Percentiles rank a stretch among this genome's conserved stretches.
These are phyloP conservation scores for Rhynchospora pubera DNA, from an alignment of 176 grass and related monocot genomes.

Conservation along the genomic window DNA sequence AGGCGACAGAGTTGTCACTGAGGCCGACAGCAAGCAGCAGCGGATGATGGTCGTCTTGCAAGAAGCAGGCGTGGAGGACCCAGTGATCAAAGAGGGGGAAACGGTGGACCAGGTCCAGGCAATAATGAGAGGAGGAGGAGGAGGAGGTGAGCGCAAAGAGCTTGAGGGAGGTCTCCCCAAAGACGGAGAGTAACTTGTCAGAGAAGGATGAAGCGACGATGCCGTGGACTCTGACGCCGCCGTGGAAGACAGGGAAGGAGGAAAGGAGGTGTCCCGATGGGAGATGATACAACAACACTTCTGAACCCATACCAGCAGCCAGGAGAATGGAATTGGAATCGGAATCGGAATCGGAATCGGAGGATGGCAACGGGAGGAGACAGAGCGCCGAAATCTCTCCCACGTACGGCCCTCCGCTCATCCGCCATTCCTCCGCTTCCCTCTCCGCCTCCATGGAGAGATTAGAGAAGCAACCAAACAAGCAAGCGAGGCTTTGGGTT, in stretches of 20 bases:
- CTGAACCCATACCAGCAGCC: conserved; percentile 53
- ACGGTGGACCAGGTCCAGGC: conserved; percentile 39
- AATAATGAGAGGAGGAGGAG: not conserved
- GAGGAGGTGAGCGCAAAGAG: conserved; percentile 29
- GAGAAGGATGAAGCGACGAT: conserved; percentile 24
- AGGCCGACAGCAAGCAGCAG: conserved; percentile 55
- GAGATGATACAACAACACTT: conserved; percentile 53
- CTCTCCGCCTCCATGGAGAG: too few species aligned
- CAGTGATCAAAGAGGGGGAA: conserved; percentile 74
- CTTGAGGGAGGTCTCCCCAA: conserved; percentile 65
- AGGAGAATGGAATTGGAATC: not conserved
- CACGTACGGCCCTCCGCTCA: conserved; percentile 25
- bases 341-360: too few species aligned
- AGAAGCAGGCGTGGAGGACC: conserved; percentile 65
- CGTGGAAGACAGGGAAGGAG: conserved; percentile 59
- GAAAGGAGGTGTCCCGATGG: conserved; percentile 28
- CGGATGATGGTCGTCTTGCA: not conserved
- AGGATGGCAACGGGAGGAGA: not conserved
- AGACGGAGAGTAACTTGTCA: conserved; percentile 25
- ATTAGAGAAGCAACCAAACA: too few species aligned
- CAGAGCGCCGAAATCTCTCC: conserved; percentile 42
- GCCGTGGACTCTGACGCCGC: conserved; percentile 73
- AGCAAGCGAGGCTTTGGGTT: too few species aligned
- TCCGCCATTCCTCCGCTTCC: not conserved
- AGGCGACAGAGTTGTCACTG: conserved; percentile 72